Evolutionary conservation across 2,329 filamentous ascomycete genomes (phyloP).

Genomic region (Pseudopyricularia javanii): DNA sequence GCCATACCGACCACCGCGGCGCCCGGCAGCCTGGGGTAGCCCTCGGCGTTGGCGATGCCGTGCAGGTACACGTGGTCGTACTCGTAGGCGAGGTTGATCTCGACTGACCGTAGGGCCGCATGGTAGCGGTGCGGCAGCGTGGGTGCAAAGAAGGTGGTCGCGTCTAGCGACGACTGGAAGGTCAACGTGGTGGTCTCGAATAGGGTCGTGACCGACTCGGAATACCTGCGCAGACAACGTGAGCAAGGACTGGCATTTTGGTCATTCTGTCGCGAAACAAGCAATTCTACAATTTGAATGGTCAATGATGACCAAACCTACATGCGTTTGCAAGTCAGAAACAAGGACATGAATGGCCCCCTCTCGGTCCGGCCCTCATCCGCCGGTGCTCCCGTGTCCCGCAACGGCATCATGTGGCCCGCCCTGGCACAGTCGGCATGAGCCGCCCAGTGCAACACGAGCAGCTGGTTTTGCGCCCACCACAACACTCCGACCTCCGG

Average conservation of each 20-base stretch:
- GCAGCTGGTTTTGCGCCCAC: not conserved
- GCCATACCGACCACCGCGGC: not conserved
- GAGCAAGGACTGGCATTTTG: not conserved
- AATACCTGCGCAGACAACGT: not conserved
- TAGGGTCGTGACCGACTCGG: constrained; percentile 1
- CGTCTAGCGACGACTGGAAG: not conserved
- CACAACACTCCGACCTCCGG: not conserved
- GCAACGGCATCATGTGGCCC: not conserved
- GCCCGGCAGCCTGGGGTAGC: not conserved
- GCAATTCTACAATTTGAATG: not conserved
- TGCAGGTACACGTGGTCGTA: not conserved
- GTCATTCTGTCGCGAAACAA: not conserved
- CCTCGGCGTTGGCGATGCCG: not conserved
- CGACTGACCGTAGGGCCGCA: not conserved
- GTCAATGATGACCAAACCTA: not conserved
- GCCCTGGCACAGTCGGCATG: not conserved
- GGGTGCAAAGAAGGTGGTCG: not conserved
- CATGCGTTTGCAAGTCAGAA: constrained; percentile 1
- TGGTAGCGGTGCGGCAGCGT: not conserved
- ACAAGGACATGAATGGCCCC: constrained; percentile 4
- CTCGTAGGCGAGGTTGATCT: constrained; percentile 2
- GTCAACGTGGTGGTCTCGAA: constrained; percentile 1
- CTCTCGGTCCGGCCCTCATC: not conserved
- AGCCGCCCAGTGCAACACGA: not conserved
- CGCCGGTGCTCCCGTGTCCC: not conserved